A percentile compares a stretch with the other conserved stretches of the same genome.
These are phyloP conservation scores for Nothopassalora personata DNA, from an alignment of 2,329 filamentous ascomycete species.

Conservation along the genomic window DNA sequence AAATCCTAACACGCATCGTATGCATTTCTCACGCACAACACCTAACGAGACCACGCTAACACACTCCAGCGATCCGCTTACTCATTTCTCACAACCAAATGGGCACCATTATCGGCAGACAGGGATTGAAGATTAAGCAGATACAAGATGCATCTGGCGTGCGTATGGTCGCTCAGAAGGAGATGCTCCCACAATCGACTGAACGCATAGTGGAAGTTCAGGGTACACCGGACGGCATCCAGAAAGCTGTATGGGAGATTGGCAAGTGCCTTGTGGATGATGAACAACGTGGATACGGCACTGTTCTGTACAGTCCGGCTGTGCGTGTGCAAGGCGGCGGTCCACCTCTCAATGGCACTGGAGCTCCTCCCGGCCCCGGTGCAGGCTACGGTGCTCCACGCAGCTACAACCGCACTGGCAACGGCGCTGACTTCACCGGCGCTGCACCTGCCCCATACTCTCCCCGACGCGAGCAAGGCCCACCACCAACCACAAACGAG, in stretches of 20 bases:
- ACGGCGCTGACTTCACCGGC: conserved; percentile 96
- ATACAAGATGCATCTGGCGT: conserved; percentile 96
- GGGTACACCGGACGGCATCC: conserved; percentile 88
- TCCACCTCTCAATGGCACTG: conserved; percentile 46
- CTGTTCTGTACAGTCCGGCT: conserved; percentile 93
- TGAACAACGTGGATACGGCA: conserved; percentile 94
- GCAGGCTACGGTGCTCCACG: conserved; percentile 47
- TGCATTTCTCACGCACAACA: conserved; percentile 37
- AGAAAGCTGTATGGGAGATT: conserved; percentile 96
- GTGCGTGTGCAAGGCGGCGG: conserved; percentile 71
- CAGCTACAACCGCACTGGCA: conserved; percentile 85
- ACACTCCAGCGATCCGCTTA: conserved; percentile 74
- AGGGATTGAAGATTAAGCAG: conserved; percentile 98
- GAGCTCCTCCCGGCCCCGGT: conserved; percentile 47
- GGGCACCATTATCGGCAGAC: conserved; percentile 96
- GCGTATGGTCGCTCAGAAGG: conserved; percentile 98
- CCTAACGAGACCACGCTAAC: conserved; percentile 22
- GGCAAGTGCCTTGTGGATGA: conserved; percentile 98
- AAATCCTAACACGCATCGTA: conserved; percentile 91
- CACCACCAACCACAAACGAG: conserved; percentile 60
- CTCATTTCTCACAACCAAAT: conserved; percentile 99
- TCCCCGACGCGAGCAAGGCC: conserved; percentile 75
- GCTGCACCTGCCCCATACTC: conserved; percentile 58
- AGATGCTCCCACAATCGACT: conserved; percentile 98
- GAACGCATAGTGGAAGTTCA: conserved; percentile 97